Base-by-base conservation (phyloP, 148 eudicot species). In the Nyssa sinensis region DNA sequence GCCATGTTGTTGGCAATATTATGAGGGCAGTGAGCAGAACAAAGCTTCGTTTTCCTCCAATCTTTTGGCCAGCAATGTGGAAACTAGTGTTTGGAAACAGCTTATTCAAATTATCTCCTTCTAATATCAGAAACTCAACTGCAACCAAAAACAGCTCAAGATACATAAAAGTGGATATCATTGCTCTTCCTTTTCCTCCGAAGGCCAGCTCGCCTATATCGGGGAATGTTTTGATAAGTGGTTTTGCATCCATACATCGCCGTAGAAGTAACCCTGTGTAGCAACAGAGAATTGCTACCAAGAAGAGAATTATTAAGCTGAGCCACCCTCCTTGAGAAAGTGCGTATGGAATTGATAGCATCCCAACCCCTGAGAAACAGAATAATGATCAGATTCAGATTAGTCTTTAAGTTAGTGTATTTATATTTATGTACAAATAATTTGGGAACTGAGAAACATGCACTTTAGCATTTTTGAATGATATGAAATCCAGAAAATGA, bases 1-100 rank as follows among this genome's bases (percentile, higher is more conserved):
- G 35, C 90, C 88, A 86, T 1, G 83, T 86, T 1, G 89, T 85
- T 0, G 96, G 92, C 69, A 88, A 62, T 23, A 91, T 70, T 12
- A 85, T 28, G 1, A 91, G 61, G 2, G 85, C 81, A 7, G 82
- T 60, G 14, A 84, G 58, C 14, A 91, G 23, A 19, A 82, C 75
- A 68, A 88, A 88, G 11, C 60, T 75, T 61, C 81, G 85, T 60
- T 77, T 77, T 1, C 82, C 85, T 29, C 82, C 83, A 35, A 86
- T 19, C 31, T 31, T 72, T 2, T 13, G 53, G 32, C 86, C 88
- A 12, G 19, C 59, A 19, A 84, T n/a, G 39, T 63, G 75, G 24
- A 86, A 25, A 24, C 21, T 1, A 1, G 67, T 49, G 39, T 71
- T 44, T 10, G 86, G 89, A 24, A 81, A 86, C 5, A 86, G 73